Base-by-base conservation (phyloP, 495 filamentous ascomycete genomes). In the Aspergillus avenaceus region DNA sequence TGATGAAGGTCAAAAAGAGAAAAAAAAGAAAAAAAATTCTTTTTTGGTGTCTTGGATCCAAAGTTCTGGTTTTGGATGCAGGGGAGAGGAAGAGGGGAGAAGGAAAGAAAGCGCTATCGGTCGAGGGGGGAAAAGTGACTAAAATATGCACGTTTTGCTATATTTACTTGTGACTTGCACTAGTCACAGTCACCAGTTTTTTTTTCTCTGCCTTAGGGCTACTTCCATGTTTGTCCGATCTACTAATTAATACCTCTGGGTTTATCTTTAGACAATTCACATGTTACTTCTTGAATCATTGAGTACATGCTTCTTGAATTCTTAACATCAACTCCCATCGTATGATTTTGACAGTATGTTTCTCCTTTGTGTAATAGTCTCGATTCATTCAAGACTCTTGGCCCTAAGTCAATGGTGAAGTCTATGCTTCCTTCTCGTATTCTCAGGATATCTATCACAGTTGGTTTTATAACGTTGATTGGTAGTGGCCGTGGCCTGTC, bases 41-140 rank as follows among this genome's bases (percentile, higher is more conserved):
- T 18, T 19, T 11, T 21, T 16, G 40, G 12, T 26, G 31, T 41
- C 46, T 41, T 32, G 29, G 28, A 40, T 59, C 66, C 69, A 62
- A 60, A 53, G 59, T 42, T 61, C 60, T 67, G 67, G 69, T 66
- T 70, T 65, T 67, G 60, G 60, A 58, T 70, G 61, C 67, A 70
- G 67, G 67, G 63, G 50, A 55, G 56, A 46, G 47, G 54, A 59
- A 56, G 45, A 41, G 41, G 52, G 63, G 50, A 55, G 56, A 46
- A 45, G 54, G 57, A 56, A 43, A 41, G 41, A 50, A 54, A 37
- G 44, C 48, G 42, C 29, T 21, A 47, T 16, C 37, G 23, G 31
- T 31, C 40, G 44, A 47, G 29, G 40, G 36, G 40, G 19, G n/a
- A n/a, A n/a, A 23, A 19, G 47, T 29, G 12, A 16, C 42, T 27